phyloP scores from a whole-genome alignment of 1,284 basidiomycete species.

The Cutaneotrichosporon sp. region DNA sequence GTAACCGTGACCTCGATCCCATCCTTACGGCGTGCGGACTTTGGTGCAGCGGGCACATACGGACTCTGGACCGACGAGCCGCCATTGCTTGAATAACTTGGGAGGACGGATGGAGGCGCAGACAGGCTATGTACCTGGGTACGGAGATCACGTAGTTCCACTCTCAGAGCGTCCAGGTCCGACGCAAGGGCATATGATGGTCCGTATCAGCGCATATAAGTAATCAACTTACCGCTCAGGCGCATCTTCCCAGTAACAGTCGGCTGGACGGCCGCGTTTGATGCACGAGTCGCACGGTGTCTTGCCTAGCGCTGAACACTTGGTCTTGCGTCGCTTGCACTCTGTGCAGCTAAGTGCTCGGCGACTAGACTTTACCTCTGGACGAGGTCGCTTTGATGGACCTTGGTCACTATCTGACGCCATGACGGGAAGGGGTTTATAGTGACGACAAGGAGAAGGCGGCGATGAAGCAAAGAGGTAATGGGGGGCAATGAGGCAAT shows the following conservation, averaged over 20 bases:
- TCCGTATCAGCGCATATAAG: background rate
- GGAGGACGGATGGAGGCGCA: background rate
- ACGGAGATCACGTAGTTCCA: constrained; percentile 8
- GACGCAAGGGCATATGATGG: constrained; percentile 9
- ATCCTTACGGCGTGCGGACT: background rate
- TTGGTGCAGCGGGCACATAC: background rate
- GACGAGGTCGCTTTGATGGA: background rate
- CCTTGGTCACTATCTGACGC: constrained; percentile 1
- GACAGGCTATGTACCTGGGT: background rate
- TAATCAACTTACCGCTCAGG: constrained; percentile 4
- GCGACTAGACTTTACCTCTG: background rate
- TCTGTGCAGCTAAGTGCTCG: constrained; percentile 28
- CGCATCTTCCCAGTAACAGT: constrained; percentile 26
- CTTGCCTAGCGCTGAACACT: constrained; percentile 31
- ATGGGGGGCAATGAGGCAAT: too few relatives aligned
- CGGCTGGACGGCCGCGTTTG: constrained; percentile 23
- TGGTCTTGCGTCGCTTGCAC: constrained; percentile 34
- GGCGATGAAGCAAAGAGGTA: background rate
- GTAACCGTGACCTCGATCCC: constrained; percentile 1
- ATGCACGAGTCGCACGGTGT: constrained; percentile 33
- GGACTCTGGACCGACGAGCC: background rate
- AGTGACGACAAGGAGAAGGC: background rate
- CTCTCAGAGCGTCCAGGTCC: constrained; percentile 8
- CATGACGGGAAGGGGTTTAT: background rate
- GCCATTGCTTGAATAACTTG: background rate